Conservation (phyloP, 495 filamentous ascomycete species). For the Annulohypoxylon maeteangense region DNA sequence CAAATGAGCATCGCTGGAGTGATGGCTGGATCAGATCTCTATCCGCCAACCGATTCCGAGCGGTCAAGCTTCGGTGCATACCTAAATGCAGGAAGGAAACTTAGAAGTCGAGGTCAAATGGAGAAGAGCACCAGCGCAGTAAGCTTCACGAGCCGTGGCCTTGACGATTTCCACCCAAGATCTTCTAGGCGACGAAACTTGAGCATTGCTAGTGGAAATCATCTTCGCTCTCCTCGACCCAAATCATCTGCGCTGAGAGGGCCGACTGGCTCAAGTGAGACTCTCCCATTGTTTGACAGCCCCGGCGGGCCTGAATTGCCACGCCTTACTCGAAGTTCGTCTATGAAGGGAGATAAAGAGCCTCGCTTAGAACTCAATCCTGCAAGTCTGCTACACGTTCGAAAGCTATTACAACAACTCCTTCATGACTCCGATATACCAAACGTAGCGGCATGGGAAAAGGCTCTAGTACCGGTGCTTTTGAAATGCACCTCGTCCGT, state of each 20-base stretch:
- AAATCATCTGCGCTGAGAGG: constrained; percentile 57
- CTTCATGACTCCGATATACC: constrained; percentile 79
- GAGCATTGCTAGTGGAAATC: constrained; percentile 76
- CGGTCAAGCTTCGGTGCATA: constrained; percentile 61
- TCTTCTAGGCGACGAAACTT: constrained; percentile 76
- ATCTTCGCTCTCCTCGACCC: constrained; percentile 73
- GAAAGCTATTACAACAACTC: constrained; percentile 83
- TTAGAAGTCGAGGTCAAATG: constrained; percentile 70
- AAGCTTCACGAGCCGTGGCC: constrained; percentile 66
- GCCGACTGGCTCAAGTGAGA: constrained; percentile 54
- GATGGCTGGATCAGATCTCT: constrained; percentile 61
- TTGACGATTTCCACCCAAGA: constrained; percentile 67
- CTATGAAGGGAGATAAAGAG: constrained; percentile 79
- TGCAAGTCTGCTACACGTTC: constrained; percentile 88
- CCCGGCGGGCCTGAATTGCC: constrained; percentile 55
- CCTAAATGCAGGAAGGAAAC: constrained; percentile 74
- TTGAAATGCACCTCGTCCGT: constrained; percentile 94
- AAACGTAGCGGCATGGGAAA: constrained; percentile 83
- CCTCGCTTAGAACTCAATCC: constrained; percentile 84
- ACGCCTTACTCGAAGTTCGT: constrained; percentile 80
- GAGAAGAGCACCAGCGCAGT: constrained; percentile 75
- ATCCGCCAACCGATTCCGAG: constrained; percentile 59
- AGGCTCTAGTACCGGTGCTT: constrained; percentile 88
- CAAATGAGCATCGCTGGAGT: constrained; percentile 87
- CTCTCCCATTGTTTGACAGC: constrained; percentile 53